phyloP scores from a whole-genome alignment of 2,329 filamentous ascomycete species.

The Tolypocladium amazonense region DNA sequence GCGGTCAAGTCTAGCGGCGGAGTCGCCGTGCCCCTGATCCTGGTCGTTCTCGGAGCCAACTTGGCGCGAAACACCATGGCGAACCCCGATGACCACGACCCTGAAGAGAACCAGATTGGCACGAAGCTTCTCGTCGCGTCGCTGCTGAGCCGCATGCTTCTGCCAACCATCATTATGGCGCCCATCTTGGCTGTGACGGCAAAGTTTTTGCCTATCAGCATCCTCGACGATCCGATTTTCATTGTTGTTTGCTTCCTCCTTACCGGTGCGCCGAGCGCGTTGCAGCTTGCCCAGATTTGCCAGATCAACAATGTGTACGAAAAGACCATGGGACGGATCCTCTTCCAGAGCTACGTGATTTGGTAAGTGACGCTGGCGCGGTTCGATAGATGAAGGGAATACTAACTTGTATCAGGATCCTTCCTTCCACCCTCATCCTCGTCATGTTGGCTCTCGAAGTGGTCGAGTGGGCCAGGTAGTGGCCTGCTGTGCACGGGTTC shows the following conservation, averaged over 20 bases:
- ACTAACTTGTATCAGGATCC: constrained; percentile 51
- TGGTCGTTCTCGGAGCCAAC: constrained; percentile 92
- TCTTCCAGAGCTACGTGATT: constrained; percentile 84
- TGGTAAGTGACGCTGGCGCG: constrained; percentile 52
- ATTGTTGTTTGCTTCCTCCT: constrained; percentile 96
- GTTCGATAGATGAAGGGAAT: background rate
- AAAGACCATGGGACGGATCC: constrained; percentile 79
- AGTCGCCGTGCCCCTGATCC: constrained; percentile 87
- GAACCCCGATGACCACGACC: constrained; percentile 49
- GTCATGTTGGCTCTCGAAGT: constrained; percentile 90
- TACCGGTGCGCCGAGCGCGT: constrained; percentile 81
- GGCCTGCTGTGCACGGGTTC: background rate
- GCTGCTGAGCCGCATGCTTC: constrained; percentile 78
- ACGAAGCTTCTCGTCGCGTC: constrained; percentile 77
- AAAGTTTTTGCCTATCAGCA: constrained; percentile 86
- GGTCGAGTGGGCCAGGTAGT: constrained; percentile 65
- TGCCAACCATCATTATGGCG: constrained; percentile 87
- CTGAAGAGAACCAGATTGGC: constrained; percentile 58
- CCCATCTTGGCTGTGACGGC: constrained; percentile 78
- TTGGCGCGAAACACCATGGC: constrained; percentile 84
- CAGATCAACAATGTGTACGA: constrained; percentile 97
- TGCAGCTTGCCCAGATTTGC: constrained; percentile 95
- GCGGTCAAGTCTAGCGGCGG: constrained; percentile 77
- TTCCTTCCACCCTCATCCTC: constrained; percentile 82
- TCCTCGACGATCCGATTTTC: constrained; percentile 95